Conservation (phyloP, 164 flowering plant genomes). For the Tetrastigma voinierianum region DNA sequence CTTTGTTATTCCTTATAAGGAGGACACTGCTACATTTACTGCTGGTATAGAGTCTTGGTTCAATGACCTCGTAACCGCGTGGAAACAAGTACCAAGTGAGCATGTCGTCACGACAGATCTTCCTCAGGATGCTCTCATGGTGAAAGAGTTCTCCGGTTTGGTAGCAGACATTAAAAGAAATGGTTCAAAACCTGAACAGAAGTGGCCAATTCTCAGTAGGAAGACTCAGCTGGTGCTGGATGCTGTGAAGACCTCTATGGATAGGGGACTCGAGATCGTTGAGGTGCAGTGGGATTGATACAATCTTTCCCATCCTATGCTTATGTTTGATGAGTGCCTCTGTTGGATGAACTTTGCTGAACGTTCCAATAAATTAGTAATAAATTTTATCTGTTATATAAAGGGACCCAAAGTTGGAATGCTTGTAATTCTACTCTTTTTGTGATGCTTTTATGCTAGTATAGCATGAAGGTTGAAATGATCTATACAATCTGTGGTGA, state of each 20-base stretch:
- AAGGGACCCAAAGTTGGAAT: too few relatives aligned
- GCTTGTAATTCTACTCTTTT: too few relatives aligned
- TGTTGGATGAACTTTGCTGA: too few relatives aligned
- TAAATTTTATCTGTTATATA: too few relatives aligned
- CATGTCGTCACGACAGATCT: slow-evolving; percentile 40
- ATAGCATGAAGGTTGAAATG: too few relatives aligned
- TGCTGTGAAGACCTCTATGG: slow-evolving; percentile 65
- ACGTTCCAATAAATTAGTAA: too few relatives aligned
- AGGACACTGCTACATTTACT: slow-evolving; percentile 40
- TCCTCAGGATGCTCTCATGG: slow-evolving; percentile 77
- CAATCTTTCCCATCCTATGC: too few relatives aligned
- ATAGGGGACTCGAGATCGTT: slow-evolving; percentile 47
- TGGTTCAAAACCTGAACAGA: slow-evolving; percentile 48
- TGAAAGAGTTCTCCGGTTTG: slow-evolving; percentile 56
- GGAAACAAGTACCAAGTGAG: slow-evolving; percentile 50
- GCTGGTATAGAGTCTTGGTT: slow-evolving; percentile 26
- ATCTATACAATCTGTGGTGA: too few relatives aligned
- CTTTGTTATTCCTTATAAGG: slow-evolving; percentile 62
- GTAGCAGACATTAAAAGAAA: slow-evolving; percentile 34
- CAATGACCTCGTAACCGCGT: slow-evolving; percentile 37
- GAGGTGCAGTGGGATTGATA: slow-evolving; percentile 17
- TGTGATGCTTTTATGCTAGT: too few relatives aligned
- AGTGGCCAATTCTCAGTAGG: slow-evolving; percentile 62
- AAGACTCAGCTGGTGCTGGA: slow-evolving; percentile 66
- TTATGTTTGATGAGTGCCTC: too few relatives aligned